Evolutionary conservation across 306 rosid species (phyloP).

Genomic region (Alnus glutinosa): DNA sequence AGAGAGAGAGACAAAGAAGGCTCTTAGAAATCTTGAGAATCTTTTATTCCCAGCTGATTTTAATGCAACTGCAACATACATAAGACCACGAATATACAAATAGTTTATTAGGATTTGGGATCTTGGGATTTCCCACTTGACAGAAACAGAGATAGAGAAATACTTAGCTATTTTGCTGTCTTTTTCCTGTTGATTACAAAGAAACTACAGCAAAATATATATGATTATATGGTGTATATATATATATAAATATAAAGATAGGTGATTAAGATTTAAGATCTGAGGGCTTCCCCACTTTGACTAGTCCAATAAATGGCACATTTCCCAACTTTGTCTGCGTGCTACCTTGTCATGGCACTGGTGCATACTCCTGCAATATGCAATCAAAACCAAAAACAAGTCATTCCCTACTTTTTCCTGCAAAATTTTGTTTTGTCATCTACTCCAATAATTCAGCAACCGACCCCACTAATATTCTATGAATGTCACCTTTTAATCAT

Average conservation of each 20-base stretch:
- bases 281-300: conserved; percentile 36
- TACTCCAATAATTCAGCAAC: conserved; percentile 34
- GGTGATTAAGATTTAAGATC: conserved; percentile 43
- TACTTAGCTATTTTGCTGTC: conserved; percentile 2
- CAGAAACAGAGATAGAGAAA: conserved; percentile 16
- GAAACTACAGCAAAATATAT: conserved; percentile 16
- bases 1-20: conserved; percentile 11
- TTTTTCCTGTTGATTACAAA: conserved; percentile 8
- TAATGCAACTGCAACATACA: conserved; percentile 24
- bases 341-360: conserved; percentile 57
- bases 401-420: conserved; percentile 13
- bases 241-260: conserved; percentile 5
- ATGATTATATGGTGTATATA: too few species aligned
- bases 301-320: conserved; percentile 43
- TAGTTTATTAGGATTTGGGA: conserved; percentile 17
- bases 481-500: not conserved
- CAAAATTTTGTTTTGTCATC: conserved; percentile 21
- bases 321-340: conserved; percentile 58
- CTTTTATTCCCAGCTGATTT: conserved; percentile 4
- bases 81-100: conserved; percentile 27
- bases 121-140: conserved; percentile 18
- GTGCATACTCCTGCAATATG: conserved; percentile 48
- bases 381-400: conserved; percentile 18
- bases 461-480: not conserved
- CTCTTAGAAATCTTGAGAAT: not conserved